Evolutionary conservation across 306 rosid species (phyloP).

Genomic region (peach (Prunus persica)): Prunus_persica_NCBIv2 NC_034015.1:15058501-15059000

Average conservation of each 20-base stretch:
- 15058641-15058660: conserved; percentile 94
- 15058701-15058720: conserved; percentile 76
- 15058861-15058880: conserved; percentile 24
- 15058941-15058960: conserved; percentile 81
- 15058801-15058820: background rate
- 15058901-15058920: conserved; percentile 82
- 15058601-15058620: conserved; percentile 77
- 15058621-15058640: conserved; percentile 96
- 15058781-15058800: background rate
- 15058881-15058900: conserved; percentile 73
- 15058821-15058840: background rate
- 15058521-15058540: background rate
- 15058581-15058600: background rate
- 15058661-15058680: conserved; percentile 96
- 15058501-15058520: conserved; percentile 23
- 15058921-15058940: conserved; percentile 90
- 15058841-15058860: background rate
- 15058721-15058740: conserved; percentile 56
- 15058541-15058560: background rate
- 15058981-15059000: conserved; percentile 89
- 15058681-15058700: conserved; percentile 86
- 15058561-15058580: background rate
- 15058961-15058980: conserved; percentile 93
- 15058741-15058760: conserved; percentile 88
- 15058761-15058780: conserved; percentile 10